phyloP scores from a whole-genome alignment of 768 basidiomycete genomes.

The Mycena galopus region DNA sequence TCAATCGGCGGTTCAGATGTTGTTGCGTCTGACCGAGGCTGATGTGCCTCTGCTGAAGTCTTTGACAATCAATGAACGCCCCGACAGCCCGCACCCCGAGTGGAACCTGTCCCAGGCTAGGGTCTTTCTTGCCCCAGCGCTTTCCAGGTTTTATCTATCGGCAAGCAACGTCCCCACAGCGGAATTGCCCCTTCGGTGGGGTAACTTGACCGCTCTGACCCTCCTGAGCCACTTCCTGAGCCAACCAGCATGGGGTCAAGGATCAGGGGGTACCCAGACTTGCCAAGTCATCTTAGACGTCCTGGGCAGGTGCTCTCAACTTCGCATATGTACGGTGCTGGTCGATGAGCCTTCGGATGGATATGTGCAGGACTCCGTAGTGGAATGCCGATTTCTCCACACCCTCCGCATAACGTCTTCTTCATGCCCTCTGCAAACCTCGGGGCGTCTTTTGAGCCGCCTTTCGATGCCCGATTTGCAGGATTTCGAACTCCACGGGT shows the following conservation, averaged over 20 bases:
- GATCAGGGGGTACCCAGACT: background rate
- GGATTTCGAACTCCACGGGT: slow-evolving; percentile 5
- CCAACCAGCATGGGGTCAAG: background rate
- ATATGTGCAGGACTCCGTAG: background rate
- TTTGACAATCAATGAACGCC: background rate
- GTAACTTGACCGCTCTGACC: background rate
- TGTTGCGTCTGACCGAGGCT: background rate
- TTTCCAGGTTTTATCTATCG: background rate
- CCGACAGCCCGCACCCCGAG: background rate
- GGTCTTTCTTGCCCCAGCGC: background rate
- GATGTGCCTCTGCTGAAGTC: slow-evolving; percentile 4
- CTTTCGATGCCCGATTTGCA: slow-evolving; percentile 13
- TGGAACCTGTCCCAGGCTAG: background rate
- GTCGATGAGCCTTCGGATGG: background rate
- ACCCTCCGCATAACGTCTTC: background rate
- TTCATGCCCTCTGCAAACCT: background rate
- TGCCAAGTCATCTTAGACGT: background rate
- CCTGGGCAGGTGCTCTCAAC: background rate
- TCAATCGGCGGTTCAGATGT: background rate
- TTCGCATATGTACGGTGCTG: background rate
- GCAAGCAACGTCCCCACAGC: background rate
- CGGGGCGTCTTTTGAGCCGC: background rate
- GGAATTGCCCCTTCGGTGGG: slow-evolving; percentile 1
- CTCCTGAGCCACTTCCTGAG: background rate
- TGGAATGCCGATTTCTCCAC: background rate